Percentiles rank a stretch among this genome's conserved stretches.
Conservation (phyloP, 73 alveolate genomes). For the Blepharisma stoltei region DNA sequence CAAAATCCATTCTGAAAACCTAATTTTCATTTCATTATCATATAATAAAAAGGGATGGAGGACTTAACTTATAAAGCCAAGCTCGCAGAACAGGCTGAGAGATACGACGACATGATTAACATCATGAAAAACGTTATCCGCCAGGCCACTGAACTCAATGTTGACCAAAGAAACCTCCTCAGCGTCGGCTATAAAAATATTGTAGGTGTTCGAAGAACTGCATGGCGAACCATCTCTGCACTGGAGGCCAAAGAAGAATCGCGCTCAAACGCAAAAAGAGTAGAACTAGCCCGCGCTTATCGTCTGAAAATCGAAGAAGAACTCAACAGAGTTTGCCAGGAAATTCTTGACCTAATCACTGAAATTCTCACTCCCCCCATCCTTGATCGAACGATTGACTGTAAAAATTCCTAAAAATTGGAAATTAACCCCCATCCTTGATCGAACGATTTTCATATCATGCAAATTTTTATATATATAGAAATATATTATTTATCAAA, state of each 20-base stretch:
- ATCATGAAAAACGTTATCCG: constrained; percentile 36
- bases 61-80: constrained; percentile 40
- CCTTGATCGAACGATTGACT: too few relatives aligned
- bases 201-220: constrained; percentile 64
- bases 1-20: too few relatives aligned
- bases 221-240: constrained; percentile 46
- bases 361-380: too few relatives aligned
- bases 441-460: too few relatives aligned
- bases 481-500: too few relatives aligned
- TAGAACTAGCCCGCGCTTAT: background rate
- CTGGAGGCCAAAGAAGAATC: constrained; percentile 29
- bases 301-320: constrained; percentile 23
- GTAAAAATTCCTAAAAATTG: too few relatives aligned
- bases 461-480: too few relatives aligned
- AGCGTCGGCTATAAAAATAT: constrained; percentile 69
- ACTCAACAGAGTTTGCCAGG: constrained; percentile 8
- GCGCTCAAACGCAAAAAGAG: background rate
- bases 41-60: background rate
- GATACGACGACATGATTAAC: constrained; percentile 59
- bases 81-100: constrained; percentile 71
- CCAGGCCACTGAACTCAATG: constrained; percentile 31
- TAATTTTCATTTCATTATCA: too few relatives aligned
- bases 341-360: background rate
- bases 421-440: too few relatives aligned
- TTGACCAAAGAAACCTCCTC: constrained; percentile 39